Base-by-base conservation (phyloP, 2,329 filamentous ascomycete species). In the Helotiales sp. region DNA sequence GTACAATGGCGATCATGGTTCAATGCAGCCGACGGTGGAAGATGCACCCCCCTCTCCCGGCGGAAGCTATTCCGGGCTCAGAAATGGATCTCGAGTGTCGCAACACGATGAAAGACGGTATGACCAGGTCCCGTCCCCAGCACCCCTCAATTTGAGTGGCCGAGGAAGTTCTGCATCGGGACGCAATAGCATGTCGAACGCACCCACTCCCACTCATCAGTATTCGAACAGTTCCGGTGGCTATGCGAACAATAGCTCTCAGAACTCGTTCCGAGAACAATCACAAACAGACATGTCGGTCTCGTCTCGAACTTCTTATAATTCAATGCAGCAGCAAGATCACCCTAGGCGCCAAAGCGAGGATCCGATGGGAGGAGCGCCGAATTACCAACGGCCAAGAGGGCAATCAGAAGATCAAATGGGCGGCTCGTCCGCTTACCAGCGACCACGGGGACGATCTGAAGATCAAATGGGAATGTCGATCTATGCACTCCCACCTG, bases 1-100 rank as follows among this genome's bases (percentile, higher is more conserved):
- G 47, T 79, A 79, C 62, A 77, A 78, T 63, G 71, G 74, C 17
- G 75, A 79, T 64, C 79, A 82, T 69, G 78, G 78, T 11, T 78
- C 79, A 6, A 82, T 83, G 81, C 81, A 83, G 66, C 80, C 81
- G 8, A 80, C 80, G 0, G 81, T 83, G 55, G 81, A 83, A 69
- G 81, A 83, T 73, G 81, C 72, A 28, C 75, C 76, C 13, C 71
- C 72, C 6, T 76, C 75, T 50, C 75, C 76, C 22, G 69, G 72
- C 37, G 58, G 40, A 8, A 67, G 66, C 47, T 65, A 66, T 58
- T 67, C 71, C 30, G 60, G 67, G 6, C 69, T 71, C 54, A 55
- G 70, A 67, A 67, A 61, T 58, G 61, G 64, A 61, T 71, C 74
- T 6, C 70, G 65, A 54, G 66, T 63, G 10, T 69, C 69, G 6